Conservation (phyloP, 441 rosid species). For the Theobroma grandiflorum region DNA sequence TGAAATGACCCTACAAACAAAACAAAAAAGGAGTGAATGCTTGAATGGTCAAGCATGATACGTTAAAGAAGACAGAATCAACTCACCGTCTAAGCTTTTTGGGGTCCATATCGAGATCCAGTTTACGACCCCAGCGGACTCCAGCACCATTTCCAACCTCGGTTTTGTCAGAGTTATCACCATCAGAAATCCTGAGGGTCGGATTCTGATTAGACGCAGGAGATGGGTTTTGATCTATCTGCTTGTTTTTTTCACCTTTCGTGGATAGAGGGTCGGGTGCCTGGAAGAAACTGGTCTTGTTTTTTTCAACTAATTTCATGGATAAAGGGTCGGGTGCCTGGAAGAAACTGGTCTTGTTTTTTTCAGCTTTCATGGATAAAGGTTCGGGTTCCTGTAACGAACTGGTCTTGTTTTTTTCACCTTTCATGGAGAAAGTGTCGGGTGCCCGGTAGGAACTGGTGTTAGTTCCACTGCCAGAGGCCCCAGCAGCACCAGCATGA, state of each 20-base stretch:
- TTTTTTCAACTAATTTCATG: too few relatives aligned
- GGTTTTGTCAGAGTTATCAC: neutral
- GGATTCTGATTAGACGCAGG: neutral
- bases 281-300: neutral
- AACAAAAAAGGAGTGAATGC: neutral
- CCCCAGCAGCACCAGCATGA: constrained; percentile 14
- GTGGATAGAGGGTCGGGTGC: neutral
- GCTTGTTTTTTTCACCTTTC: neutral
- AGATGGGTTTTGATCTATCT: neutral
- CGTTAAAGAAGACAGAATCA: neutral
- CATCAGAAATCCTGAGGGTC: neutral
- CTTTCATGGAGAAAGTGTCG: neutral
- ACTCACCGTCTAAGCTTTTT: constrained; percentile 45
- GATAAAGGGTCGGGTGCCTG: neutral
- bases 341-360: neutral
- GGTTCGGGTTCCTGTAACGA: neutral
- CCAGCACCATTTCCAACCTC: neutral
- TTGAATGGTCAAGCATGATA: neutral
- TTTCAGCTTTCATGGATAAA: neutral
- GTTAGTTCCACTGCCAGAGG: neutral
- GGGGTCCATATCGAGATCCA: constrained; percentile 36
- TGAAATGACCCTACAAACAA: constrained; percentile 37
- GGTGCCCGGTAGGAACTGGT: neutral
- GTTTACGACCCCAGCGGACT: neutral
- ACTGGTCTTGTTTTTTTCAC: neutral